Evolutionary conservation across 495 filamentous ascomycete genomes (phyloP).

Genomic region (Amphirosellinia nigrospora): DNA sequence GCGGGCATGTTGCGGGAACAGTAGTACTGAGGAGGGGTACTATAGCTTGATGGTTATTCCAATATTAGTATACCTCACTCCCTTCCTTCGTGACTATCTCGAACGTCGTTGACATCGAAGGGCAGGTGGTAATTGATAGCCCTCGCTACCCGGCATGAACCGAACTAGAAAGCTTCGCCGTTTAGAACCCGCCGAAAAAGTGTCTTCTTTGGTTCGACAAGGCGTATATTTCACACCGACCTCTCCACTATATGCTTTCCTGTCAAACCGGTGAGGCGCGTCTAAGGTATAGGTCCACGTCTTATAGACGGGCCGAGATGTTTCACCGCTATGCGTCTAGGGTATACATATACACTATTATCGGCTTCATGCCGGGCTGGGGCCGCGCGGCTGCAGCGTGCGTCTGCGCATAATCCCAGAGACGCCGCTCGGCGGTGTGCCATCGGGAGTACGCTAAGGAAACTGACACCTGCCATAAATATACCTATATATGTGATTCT

Average conservation of each 20-base stretch:
- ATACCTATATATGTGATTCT: conserved; percentile 9
- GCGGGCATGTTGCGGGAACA: neutral
- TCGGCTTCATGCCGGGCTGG: conserved; percentile 15
- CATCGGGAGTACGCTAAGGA: conserved; percentile 8
- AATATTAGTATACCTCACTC: neutral
- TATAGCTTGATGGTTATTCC: neutral
- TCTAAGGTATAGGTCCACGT: conserved; percentile 2
- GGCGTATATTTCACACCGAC: neutral
- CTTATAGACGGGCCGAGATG: conserved; percentile 1
- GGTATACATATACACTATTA: conserved; percentile 1
- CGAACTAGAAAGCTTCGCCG: neutral
- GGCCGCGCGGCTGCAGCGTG: conserved; percentile 20
- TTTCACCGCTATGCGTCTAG: conserved; percentile 10
- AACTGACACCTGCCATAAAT: conserved; percentile 14
- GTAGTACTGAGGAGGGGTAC: neutral
- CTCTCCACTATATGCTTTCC: neutral
- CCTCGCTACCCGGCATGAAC: neutral
- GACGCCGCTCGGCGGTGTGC: conserved; percentile 4
- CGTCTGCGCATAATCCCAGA: neutral
- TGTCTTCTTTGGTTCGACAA: conserved; percentile 8
- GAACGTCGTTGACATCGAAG: neutral
- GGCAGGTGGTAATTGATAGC: neutral
- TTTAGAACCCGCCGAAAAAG: neutral
- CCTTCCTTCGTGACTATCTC: neutral
- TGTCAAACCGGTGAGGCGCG: neutral